These are phyloP conservation scores for Lanmaoa rubissima DNA, from an alignment of 768 basidiomycete species.

Conservation along the genomic window DNA sequence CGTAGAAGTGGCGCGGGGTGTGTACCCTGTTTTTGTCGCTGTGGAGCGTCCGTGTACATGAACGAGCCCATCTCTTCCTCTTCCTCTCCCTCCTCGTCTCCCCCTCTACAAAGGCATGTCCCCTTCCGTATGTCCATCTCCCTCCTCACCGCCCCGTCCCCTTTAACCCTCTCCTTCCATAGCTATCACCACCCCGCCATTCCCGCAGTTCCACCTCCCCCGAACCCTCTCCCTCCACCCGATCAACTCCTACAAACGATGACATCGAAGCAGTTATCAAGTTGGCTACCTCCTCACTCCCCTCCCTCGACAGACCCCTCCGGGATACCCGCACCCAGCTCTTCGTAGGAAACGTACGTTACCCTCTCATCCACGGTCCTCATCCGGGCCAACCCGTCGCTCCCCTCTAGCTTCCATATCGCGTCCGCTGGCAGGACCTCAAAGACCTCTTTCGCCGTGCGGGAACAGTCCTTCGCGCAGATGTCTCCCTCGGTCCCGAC, in stretches of 20 bases:
- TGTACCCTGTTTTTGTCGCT: slow-evolving; percentile 36
- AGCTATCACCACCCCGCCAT: slow-evolving; percentile 9
- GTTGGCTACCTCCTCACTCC: slow-evolving; percentile 76
- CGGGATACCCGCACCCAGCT: slow-evolving; percentile 93
- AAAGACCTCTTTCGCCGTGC: slow-evolving; percentile 97
- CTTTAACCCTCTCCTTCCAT: neutral
- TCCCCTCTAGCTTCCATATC: slow-evolving; percentile 78
- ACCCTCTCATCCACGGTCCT: neutral
- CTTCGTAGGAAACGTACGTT: slow-evolving; percentile 90
- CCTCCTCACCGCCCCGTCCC: fast-evolving
- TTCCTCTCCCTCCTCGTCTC: neutral
- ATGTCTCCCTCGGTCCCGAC: slow-evolving; percentile 78
- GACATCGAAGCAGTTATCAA: slow-evolving; percentile 93
- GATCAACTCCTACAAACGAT: slow-evolving; percentile 58
- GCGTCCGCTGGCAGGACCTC: slow-evolving; percentile 98
- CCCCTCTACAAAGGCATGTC: slow-evolving; percentile 11
- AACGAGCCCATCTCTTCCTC: slow-evolving; percentile 10
- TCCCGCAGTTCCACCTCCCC: slow-evolving; percentile 7
- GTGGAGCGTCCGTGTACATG: slow-evolving; percentile 35
- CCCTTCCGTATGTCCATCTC: slow-evolving; percentile 7
- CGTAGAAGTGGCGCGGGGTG: slow-evolving; percentile 31
- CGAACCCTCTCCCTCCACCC: neutral
- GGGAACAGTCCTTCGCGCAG: slow-evolving; percentile 82
- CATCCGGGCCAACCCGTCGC: neutral
- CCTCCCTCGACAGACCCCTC: slow-evolving; percentile 49